phyloP scores from a whole-genome alignment of 305 asterid genomes.

The Coffea humblotiana region DNA sequence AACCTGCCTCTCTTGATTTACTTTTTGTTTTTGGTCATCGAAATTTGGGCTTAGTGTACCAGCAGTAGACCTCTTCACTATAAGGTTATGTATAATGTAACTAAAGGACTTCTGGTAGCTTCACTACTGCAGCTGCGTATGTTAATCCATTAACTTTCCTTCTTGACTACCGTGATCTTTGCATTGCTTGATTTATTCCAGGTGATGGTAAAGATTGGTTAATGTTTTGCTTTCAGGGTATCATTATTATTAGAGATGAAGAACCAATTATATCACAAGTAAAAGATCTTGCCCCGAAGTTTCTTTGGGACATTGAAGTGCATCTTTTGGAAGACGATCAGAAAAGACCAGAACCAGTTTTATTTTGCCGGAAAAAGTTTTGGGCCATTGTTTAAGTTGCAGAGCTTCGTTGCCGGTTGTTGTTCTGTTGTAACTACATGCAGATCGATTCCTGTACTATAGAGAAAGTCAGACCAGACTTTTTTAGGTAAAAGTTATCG shows the following conservation, averaged over 20 bases:
- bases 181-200: not conserved
- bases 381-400: conserved; percentile 63
- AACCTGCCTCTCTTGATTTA: not conserved
- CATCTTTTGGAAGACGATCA: conserved; percentile 63
- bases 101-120: not conserved
- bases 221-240: conserved; percentile 52
- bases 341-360: conserved; percentile 54
- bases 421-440: conserved; percentile 5
- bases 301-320: conserved; percentile 77
- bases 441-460: not conserved
- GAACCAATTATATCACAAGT: conserved; percentile 49
- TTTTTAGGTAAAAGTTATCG: not conserved
- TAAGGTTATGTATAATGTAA: not conserved
- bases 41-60: not conserved
- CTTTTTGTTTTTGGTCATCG: not conserved
- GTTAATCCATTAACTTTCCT: not conserved
- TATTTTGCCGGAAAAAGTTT: conserved; percentile 78
- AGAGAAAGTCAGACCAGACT: not conserved
- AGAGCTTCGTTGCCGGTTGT: not conserved
- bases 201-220: not conserved
- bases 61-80: not conserved
- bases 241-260: conserved; percentile 73
- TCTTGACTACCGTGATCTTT: not conserved
- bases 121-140: not conserved
- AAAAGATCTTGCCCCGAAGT: conserved; percentile 62